Base-by-base conservation (phyloP, 768 basidiomycete species). In the Butyriboletus loyo region DNA sequence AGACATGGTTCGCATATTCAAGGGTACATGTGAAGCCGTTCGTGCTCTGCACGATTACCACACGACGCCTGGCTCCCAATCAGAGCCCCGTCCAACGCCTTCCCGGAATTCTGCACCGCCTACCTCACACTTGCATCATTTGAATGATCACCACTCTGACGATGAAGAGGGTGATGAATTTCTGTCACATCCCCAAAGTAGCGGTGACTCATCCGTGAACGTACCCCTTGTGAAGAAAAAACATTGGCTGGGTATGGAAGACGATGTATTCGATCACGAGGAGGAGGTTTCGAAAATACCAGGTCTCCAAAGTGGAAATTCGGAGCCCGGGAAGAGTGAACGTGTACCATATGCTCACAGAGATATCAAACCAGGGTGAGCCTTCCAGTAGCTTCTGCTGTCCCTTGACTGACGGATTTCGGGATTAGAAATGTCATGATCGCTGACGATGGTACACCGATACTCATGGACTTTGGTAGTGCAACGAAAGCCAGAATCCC, bases 381-480 rank as follows among this genome's bases (percentile, higher is more conserved):
- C 74, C 19, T 53, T 32, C 25, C 15, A 46, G 38, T 31, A 30
- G 27, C 31, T 31, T 22, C 7, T n/a, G 14, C 36, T 27, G 19
- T 60, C 15, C 17, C 21, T 35, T 49, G 17, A 55, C 54, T 60
- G 17, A 52, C 7, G 37, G 7, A 41, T 34, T 5, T 19, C 10
- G 39, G 38, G 27, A 13, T 17, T 52, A 98, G 94, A 46, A 99
- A 99, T 65, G 80, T 99, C 52, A 99, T 99, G 96, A 81, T 98
- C 52, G 82, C 94, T 14, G 96, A 99, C 63, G 90, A 97, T 49
- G 92, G 90, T 2, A 76, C 80, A 9, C 90, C 97, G 1, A 90
- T 99, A 53, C 81, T 99, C 9, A 99, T 99, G 97, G 97, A 99
- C 71, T 94, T 99, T 70, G 97, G 97, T 19, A 97, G 93, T 57